Percentiles rank a stretch among this genome's conserved stretches.
phyloP scores from a whole-genome alignment of 306 rosid genomes.

The Fagus sylvatica region DNA sequence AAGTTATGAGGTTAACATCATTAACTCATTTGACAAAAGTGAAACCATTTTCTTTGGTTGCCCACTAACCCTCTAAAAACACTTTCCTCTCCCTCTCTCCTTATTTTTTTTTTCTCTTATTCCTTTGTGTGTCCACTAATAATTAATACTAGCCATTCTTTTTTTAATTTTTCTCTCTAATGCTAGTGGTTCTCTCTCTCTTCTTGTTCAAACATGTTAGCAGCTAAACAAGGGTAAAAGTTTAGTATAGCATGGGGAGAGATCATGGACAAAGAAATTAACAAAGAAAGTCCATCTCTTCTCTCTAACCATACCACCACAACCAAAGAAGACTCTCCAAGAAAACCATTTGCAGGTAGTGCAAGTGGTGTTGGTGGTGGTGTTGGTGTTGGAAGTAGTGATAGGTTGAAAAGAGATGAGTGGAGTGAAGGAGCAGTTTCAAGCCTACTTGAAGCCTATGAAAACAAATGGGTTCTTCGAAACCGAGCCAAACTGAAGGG shows the following conservation, averaged over 20 bases:
- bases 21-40: slow-evolving; percentile 67
- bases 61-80: slow-evolving; percentile 37
- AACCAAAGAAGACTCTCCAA: slow-evolving; percentile 53
- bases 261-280: slow-evolving; percentile 64
- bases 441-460: slow-evolving; percentile 82
- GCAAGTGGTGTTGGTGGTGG: not conserved
- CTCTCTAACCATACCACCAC: slow-evolving; percentile 33
- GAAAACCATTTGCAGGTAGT: slow-evolving; percentile 29
- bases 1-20: slow-evolving; percentile 50
- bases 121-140: slow-evolving; percentile 28
- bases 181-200: slow-evolving; percentile 65
- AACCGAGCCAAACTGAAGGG: slow-evolving; percentile 95
- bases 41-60: slow-evolving; percentile 36
- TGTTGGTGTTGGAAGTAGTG: slow-evolving; percentile 19
- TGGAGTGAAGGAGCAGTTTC: slow-evolving; percentile 99
- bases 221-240: slow-evolving; percentile 53
- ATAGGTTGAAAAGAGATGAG: slow-evolving; percentile 84
- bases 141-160: slow-evolving; percentile 19
- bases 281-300: slow-evolving; percentile 52
- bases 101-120: slow-evolving; percentile 6
- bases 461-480: slow-evolving; percentile 79
- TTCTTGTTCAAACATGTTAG: slow-evolving; percentile 52
- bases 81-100: not conserved
- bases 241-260: slow-evolving; percentile 30
- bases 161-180: slow-evolving; percentile 28